Evolutionary conservation across 805 yeast genomes (phyloP).

Genomic region (Candida suzukii): DNA sequence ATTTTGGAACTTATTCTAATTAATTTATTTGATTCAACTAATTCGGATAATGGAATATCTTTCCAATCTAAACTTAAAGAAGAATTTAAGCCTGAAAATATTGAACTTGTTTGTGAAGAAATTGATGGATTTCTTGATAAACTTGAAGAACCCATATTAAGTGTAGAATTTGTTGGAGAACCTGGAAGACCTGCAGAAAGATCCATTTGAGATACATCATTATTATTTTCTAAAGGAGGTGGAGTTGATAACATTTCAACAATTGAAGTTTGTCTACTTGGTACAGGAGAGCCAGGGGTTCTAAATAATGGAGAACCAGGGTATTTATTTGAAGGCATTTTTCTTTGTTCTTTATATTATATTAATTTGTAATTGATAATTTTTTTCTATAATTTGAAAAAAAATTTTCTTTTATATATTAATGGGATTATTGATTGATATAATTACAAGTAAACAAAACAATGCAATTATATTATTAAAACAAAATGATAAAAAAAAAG

Average conservation of each 20-base stretch:
- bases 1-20: slow-evolving; percentile 57
- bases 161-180: not conserved
- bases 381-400: no score
- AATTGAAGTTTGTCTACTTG: slow-evolving; percentile 55
- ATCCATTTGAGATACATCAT: slow-evolving; percentile 9
- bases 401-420: no score
- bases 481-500: no score
- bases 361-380: not conserved
- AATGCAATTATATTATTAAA: no score
- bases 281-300: slow-evolving; percentile 26
- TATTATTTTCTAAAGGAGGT: slow-evolving; percentile 44
- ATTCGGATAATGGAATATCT: slow-evolving; percentile 60
- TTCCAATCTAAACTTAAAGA: slow-evolving; percentile 54
- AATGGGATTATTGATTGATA: no score
- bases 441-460: no score
- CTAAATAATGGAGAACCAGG: slow-evolving; percentile 31
- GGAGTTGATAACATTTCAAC: slow-evolving; percentile 74
- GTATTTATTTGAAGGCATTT: slow-evolving; percentile 22
- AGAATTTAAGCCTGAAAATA: slow-evolving; percentile 6
- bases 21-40: slow-evolving; percentile 74
- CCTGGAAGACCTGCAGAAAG: slow-evolving; percentile 3
- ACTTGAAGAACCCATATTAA: not conserved
- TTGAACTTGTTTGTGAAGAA: slow-evolving; percentile 21
- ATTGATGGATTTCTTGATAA: slow-evolving; percentile 31
- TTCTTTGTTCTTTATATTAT: not conserved